Base-by-base conservation (phyloP, 306 rosid genomes). In the Prunus mume region DNA sequence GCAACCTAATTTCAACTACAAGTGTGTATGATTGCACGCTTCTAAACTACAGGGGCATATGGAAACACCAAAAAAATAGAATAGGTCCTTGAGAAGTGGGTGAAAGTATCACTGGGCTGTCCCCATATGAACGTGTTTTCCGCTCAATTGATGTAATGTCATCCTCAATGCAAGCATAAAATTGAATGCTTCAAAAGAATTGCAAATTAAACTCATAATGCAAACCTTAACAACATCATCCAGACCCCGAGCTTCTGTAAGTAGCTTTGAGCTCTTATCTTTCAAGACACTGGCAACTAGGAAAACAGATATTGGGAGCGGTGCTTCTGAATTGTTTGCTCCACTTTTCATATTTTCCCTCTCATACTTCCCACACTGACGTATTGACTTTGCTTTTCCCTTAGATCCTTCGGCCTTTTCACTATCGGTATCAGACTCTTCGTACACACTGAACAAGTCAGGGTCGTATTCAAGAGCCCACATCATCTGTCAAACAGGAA, bases 381-480 rank as follows among this genome's bases (percentile, higher is more conserved):
- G 89, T 70, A 79, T 82, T 70, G 98, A 91, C 85, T 89, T 93
- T 74, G 87, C 63, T 85, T 83, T 92, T 41, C 90, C 93, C 81
- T 79, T 91, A 20, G 87, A 83, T 66, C 93, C 85, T 81, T 82
- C 90, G 0, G 76, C 76, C 65, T 76, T 89, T 69, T 80, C 85
- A 32, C 76, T 77, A 71, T 79, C 80, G 30, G 82, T 58, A 41
- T 83, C 80, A 61, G 96, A 70, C 51, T 90, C 93, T 84, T 96
- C 97, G 69, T 96, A 96, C 80, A 88, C 63, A 25, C 56, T 71
- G 83, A 79, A 93, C 77, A 91, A 72, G 43, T 84, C 88, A 38
- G 99, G 99, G 73, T 96, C 99, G 12, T 91, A 96, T 75, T 96
- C 99, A 54, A 96, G 85, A 54, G 99, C 98, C 99, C 99, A 96